Evolutionary conservation across 805 yeast genomes (phyloP).

Genomic region (Priceomyces medius): DNA sequence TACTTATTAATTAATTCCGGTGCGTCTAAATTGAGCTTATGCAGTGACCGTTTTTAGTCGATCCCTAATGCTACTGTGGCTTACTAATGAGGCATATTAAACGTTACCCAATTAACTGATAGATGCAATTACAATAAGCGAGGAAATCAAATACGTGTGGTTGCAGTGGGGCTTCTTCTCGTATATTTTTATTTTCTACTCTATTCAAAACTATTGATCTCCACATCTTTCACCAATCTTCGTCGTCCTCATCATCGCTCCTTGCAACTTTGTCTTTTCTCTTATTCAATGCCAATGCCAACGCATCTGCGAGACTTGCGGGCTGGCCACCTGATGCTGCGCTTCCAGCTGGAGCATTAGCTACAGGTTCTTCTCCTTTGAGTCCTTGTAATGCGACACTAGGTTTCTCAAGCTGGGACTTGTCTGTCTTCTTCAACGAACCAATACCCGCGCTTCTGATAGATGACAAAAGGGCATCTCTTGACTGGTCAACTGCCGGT

Average conservation of each 20-base stretch:
- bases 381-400: slow-evolving; percentile 71
- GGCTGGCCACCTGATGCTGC: slow-evolving; percentile 34
- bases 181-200: too few relatives aligned
- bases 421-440: slow-evolving; percentile 72
- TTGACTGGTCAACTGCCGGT: slow-evolving; percentile 46
- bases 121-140: too few relatives aligned
- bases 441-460: slow-evolving; percentile 79
- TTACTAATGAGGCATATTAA: too few relatives aligned
- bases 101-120: too few relatives aligned
- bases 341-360: slow-evolving; percentile 23
- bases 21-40: too few relatives aligned
- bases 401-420: slow-evolving; percentile 78
- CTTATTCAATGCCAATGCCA: slow-evolving; percentile 82
- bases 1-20: too few relatives aligned
- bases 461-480: slow-evolving; percentile 85
- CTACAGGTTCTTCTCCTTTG: slow-evolving; percentile 53
- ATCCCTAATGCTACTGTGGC: too few relatives aligned
- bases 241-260: slow-evolving; percentile 85
- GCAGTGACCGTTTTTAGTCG: too few relatives aligned
- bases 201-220: too few relatives aligned
- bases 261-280: slow-evolving; percentile 80
- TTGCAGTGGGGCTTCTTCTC: too few relatives aligned
- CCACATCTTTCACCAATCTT: slow-evolving; percentile 33
- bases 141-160: too few relatives aligned
- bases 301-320: slow-evolving; percentile 59